Base-by-base conservation (phyloP, 1,284 basidiomycete species). In the Papiliotrema laurentii region DNA sequence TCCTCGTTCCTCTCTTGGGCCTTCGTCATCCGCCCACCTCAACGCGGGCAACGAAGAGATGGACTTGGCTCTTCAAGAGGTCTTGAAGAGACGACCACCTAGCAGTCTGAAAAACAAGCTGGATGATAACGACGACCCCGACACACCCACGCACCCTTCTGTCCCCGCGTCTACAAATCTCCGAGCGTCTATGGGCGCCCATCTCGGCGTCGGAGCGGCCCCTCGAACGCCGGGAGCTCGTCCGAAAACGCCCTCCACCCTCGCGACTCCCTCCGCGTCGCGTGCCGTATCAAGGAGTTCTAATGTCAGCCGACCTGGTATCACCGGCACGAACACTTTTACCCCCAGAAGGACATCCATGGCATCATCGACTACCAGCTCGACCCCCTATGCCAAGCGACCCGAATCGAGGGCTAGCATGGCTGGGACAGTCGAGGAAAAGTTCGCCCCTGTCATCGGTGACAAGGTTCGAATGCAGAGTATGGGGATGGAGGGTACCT, bases 401-500 rank as follows among this genome's bases (percentile, higher is more conserved):
- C 61, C 71, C 11, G 71, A 72, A 47, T 67, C 63, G 4, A 39
- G 71, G 22, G 56, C 61, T 1, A 63, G 64, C 11, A 60, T 55
- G 22, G 49, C 44, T 5, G 28, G 52, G 26, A 59, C 58, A 21
- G 24, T 11, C n/a, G 45, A 16, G 27, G 43, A 7, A 61, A 60
- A 53, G 67, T 66, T 59, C 37, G 7, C 37, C 9, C 70, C 72
- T 0, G 48, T 55, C 1, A 76, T 87, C 9, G 89, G 88, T 11
- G 87, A 91, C 63, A 80, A 78, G 56, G 90, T 94, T 24, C 77
- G 86, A 51, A 86, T 94, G 40, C 88, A 89, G 59, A 86, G 84
- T 11, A 79, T 89, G 35, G 64, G 73, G 1, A 89, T 86, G 68
- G 90, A 93, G 66, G 92, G 91, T 11, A 81, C 76, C 4, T 71